Percentiles rank a stretch among this genome's conserved stretches.
Conservation (phyloP, 2,329 filamentous ascomycete genomes). For the Fonsecaea nubica region DNA sequence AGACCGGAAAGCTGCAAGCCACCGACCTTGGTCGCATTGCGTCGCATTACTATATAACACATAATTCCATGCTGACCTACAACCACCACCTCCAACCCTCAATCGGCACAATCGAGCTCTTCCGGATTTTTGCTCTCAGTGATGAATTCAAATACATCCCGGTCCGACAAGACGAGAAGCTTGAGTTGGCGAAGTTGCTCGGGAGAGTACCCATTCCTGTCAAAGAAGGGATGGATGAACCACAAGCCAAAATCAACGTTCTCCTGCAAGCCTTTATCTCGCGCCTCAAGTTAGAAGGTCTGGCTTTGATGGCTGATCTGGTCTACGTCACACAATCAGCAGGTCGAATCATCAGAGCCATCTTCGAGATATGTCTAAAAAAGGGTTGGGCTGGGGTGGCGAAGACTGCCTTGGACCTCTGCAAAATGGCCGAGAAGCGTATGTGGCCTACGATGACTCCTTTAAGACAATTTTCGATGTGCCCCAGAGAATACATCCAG, state of each 20-base stretch:
- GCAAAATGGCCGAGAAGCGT: constrained; percentile 98
- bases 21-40: constrained; percentile 95
- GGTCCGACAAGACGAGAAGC: constrained; percentile 94
- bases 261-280: constrained; percentile 96
- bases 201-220: constrained; percentile 91
- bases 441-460: constrained; percentile 99
- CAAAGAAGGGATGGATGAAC: constrained; percentile 96
- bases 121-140: constrained; percentile 93
- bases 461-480: constrained; percentile 83
- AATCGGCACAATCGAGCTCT: constrained; percentile 92
- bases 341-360: constrained; percentile 89
- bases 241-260: constrained; percentile 97
- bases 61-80: constrained; percentile 96
- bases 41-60: constrained; percentile 97
- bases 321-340: constrained; percentile 98
- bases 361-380: constrained; percentile 97
- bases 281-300: constrained; percentile 86
- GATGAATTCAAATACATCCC: constrained; percentile 99
- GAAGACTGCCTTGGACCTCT: constrained; percentile 89
- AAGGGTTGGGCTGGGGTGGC: constrained; percentile 95
- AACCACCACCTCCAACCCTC: constrained; percentile 93
- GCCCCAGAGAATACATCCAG: constrained; percentile 82
- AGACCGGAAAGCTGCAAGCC: constrained; percentile 82
- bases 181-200: constrained; percentile 90
- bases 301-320: constrained; percentile 97